Evolutionary conservation across 140 eudicot species (phyloP).

Genomic region (Senecio squalidus): DNA sequence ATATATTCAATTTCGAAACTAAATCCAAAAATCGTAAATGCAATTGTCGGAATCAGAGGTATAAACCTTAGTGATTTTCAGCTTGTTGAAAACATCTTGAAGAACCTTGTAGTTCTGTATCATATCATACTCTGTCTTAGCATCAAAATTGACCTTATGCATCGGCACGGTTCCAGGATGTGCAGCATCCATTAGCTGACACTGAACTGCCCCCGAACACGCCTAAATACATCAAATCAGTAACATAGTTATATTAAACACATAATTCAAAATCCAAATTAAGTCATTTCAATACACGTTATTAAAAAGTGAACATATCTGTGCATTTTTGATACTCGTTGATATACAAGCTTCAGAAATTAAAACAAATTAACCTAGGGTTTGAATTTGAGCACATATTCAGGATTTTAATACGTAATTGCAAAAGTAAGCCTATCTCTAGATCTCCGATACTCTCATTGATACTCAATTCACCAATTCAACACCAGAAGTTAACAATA

Average conservation of each 20-base stretch:
- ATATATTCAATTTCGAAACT: not conserved
- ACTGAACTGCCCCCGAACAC: conserved; percentile 93
- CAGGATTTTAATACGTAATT: too few relatives aligned
- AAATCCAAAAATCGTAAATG: not conserved
- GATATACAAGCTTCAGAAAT: too few relatives aligned
- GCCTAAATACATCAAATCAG: conserved; percentile 42
- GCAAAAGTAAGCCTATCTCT: too few relatives aligned
- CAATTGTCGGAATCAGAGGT: too few relatives aligned
- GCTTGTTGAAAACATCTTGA: conserved; percentile 90
- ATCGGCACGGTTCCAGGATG: conserved; percentile 94
- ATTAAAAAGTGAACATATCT: too few relatives aligned
- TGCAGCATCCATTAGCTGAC: conserved; percentile 92
- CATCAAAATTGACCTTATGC: conserved; percentile 98
- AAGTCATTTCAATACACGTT: not conserved
- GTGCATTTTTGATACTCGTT: too few relatives aligned
- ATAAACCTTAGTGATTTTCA: conserved; percentile 90
- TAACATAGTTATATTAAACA: too few relatives aligned
- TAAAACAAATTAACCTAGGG: too few relatives aligned
- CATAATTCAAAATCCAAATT: not conserved
- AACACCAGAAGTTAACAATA: too few relatives aligned
- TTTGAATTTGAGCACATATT: too few relatives aligned
- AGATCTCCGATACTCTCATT: too few relatives aligned
- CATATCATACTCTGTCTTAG: conserved; percentile 95
- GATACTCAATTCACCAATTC: too few relatives aligned
- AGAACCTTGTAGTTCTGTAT: conserved; percentile 95